Base-by-base conservation (phyloP, 1,284 basidiomycete genomes). In the Boletus subluridellus region DNA sequence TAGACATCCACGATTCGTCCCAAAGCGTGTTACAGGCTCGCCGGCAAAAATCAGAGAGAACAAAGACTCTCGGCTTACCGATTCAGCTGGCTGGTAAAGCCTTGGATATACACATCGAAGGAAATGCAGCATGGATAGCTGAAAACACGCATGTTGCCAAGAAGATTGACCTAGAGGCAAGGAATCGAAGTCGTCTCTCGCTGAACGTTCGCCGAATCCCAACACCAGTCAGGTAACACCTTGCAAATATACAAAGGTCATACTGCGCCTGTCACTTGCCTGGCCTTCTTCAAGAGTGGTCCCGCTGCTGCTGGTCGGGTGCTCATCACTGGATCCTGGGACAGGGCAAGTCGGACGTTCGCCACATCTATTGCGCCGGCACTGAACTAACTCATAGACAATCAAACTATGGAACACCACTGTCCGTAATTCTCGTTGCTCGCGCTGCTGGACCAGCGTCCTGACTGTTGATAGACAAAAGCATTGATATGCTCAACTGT, bases 291-390 rank as follows among this genome's bases (percentile, higher is more conserved):
- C 61, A 78, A 82, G 55, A 76, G 66, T 49, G 58, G 53, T 4
- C 56, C 57, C n/a, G 66, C 68, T 30, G 64, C 76, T 30, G 75
- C 74, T 26, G 76, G 78, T 56, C 72, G 68, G 60, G 72, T 87
- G 8, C 74, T 97, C 39, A 81, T 95, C 60, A 92, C 91, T 45
- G 92, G 90, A 24, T 94, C 94, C 45, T 97, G 94, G 94, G 94
- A 97, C 72, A 87, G 89, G 74, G 90, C 84, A 65, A 58, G 70
- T 65, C 32, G n/a, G 45, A 35, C 30, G 35, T 54, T 58, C 35
- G 48, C 24, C 51, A 26, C 49, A 17, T 32, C 24, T 30, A 21
- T 52, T 42, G 28, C 26, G 32, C 47, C 47, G 59, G 26, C 42
- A 50, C 60, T 60, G 21, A 59, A 46, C 39, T 1, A 1, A 37